These are phyloP conservation scores for Vaccinium vitisidaea DNA, from an alignment of 148 eudicot genomes.

Conservation along the genomic window DNA sequence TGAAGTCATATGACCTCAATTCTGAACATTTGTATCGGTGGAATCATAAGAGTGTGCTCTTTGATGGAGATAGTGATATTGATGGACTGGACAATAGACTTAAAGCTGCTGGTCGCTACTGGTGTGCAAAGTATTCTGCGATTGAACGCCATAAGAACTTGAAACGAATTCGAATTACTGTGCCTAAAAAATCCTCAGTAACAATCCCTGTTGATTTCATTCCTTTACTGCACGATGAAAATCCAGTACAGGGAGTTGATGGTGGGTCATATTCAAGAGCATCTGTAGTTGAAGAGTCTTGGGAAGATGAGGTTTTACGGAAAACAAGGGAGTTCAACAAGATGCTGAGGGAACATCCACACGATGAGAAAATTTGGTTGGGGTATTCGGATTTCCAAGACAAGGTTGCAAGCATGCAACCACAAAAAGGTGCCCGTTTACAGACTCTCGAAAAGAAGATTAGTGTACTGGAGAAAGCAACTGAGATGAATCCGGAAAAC, in stretches of 20 bases:
- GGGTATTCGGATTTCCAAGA: slow-evolving; percentile 91
- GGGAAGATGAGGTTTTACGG: slow-evolving; percentile 91
- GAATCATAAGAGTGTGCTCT: slow-evolving; percentile 28
- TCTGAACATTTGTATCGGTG: slow-evolving; percentile 25
- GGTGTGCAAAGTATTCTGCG: slow-evolving; percentile 77
- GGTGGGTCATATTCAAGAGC: slow-evolving; percentile 24
- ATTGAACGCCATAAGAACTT: slow-evolving; percentile 71
- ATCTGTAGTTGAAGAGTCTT: slow-evolving; percentile 70
- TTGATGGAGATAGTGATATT: slow-evolving; percentile 59
- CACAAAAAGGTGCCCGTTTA: slow-evolving; percentile 87
- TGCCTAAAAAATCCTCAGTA: slow-evolving; percentile 35
- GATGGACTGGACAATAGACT: slow-evolving; percentile 61
- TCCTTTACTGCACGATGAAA: slow-evolving; percentile 45
- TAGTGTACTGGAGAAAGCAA: slow-evolving; percentile 94
- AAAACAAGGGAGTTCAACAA: slow-evolving; percentile 86
- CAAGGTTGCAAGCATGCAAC: slow-evolving; percentile 81
- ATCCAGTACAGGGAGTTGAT: slow-evolving; percentile 26
- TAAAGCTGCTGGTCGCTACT: slow-evolving; percentile 77
- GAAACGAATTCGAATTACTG: slow-evolving; percentile 57
- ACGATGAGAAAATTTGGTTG: slow-evolving; percentile 65
- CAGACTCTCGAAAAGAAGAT: slow-evolving; percentile 95
- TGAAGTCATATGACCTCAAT: slow-evolving; percentile 30
- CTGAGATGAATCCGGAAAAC: slow-evolving; percentile 77
- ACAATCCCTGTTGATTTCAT: slow-evolving; percentile 46
- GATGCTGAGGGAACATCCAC: slow-evolving; percentile 85